Conservation (phyloP, 306 rosid genomes). For the Medicago truncatula region DNA sequence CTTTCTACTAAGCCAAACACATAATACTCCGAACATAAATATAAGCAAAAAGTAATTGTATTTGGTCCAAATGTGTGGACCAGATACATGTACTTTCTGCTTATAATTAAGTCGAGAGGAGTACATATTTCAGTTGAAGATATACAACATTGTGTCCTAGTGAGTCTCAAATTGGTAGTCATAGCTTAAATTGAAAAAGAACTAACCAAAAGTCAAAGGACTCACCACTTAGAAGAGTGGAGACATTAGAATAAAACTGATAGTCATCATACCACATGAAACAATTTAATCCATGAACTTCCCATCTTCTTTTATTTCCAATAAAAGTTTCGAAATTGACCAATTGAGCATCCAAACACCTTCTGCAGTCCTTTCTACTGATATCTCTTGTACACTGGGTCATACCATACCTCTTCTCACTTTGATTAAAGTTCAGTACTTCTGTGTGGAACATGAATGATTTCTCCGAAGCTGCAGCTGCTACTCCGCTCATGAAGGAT, state of each 20-base stretch:
- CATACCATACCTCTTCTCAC: conserved; percentile 66
- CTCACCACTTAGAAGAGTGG: conserved; percentile 58
- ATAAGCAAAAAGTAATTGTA: background rate
- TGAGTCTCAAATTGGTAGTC: background rate
- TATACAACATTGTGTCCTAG: background rate
- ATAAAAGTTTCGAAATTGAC: conserved; percentile 43
- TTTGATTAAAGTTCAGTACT: conserved; percentile 44
- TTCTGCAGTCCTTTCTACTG: conserved; percentile 46
- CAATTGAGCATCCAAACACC: conserved; percentile 55
- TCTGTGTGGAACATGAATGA: conserved; percentile 47
- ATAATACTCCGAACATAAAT: background rate
- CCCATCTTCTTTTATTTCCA: conserved; percentile 69
- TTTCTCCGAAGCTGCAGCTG: conserved; percentile 30
- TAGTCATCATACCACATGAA: conserved; percentile 72
- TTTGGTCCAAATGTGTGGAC: background rate
- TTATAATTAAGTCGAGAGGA: background rate
- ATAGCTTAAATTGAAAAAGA: too few species aligned
- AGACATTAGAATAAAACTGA: conserved; percentile 55
- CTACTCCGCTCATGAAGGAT: background rate
- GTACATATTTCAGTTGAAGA: background rate
- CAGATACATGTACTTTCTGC: background rate
- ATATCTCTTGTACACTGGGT: conserved; percentile 72
- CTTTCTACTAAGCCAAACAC: too few species aligned
- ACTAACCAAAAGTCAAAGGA: background rate
- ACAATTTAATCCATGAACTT: conserved; percentile 55